Base-by-base conservation (phyloP, 192 early-diverging fungal species). In the Umbelopsis vinacea region DNA sequence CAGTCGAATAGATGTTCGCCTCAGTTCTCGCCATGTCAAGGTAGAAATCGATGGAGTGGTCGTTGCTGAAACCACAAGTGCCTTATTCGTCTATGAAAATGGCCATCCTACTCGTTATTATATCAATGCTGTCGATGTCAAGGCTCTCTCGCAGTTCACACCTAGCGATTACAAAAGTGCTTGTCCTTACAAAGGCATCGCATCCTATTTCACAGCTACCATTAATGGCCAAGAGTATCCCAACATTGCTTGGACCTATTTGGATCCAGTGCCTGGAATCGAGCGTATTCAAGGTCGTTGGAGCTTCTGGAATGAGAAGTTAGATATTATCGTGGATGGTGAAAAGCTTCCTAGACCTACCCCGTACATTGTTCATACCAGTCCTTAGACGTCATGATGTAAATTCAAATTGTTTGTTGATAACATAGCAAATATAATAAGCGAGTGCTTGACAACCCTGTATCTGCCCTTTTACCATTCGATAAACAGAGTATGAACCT, bases 301-400 rank as follows among this genome's bases (percentile, higher is more conserved):
- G 57, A 37, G 57, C 33, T 63, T 63, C 19, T 63, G 33, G 15
- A 63, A 63, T 63, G 57, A 63, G 19, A 63, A 63, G n/a, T 29
- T 63, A n/a, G 57, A 63, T 63, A 37, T 63, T 14, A 35, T 17
- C 12, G 57, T 63, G 2, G 57, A 63, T 35, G 57, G 57, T 19
- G 57, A 63, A 5, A 37, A 63, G 35, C 48, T 50, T 50, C 48
- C 48, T 6, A 50, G 48, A 50, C 48, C 48, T 10, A 17, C 48
- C 1, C 48, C 48, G 5, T 50, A 50, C 48, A 50, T 50, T 21
- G 48, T 50, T 50, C 48, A 50, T 19, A 50, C 48, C n/a, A 50
- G 48, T 21, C 48, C 48, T 21, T 50, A 19, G n/a, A 50, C 29
- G 0, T 15, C 15, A 21, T 50, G 19, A 50, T 19, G 15, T 17